These are phyloP conservation scores for Epichloe gansuensis DNA, from an alignment of 2,329 filamentous ascomycete species.

Conservation along the genomic window DNA sequence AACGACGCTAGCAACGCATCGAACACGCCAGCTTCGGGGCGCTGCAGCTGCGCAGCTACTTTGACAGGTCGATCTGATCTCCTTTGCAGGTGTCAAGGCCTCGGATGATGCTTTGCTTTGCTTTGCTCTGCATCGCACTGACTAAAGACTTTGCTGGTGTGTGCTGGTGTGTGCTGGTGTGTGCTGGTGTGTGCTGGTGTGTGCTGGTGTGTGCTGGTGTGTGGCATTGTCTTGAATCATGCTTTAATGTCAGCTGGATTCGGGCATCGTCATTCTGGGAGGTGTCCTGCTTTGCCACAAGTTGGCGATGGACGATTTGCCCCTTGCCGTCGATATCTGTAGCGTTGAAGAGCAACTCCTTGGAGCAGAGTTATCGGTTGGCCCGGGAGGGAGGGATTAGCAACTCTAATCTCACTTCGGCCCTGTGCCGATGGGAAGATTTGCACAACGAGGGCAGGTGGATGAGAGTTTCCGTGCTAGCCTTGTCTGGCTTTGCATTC, in stretches of 20 bases:
- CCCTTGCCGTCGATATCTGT: not conserved
- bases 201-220: not conserved
- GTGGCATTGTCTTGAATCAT: not conserved
- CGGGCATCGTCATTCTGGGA: not conserved
- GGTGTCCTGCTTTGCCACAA: not conserved
- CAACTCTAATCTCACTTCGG: no score
- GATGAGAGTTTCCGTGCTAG: no score
- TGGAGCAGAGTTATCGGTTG: not conserved
- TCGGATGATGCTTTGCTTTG: no score
- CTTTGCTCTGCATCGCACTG: no score
- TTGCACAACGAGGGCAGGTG: no score
- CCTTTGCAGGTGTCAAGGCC: not conserved
- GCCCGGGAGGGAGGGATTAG: not conserved
- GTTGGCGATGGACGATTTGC: not conserved
- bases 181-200: no score
- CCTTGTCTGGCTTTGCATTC: not conserved
- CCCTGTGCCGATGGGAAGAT: not conserved
- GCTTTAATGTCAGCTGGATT: not conserved
- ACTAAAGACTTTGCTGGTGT: no score
- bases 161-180: no score
- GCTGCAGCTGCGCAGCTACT: not conserved
- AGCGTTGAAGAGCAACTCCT: no score
- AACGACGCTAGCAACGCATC: not conserved
- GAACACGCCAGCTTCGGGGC: constrained; percentile 1
- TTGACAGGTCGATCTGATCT: not conserved